phyloP scores from a whole-genome alignment of 192 early-diverging fungal species.

The Ambispora gerdemannii region DNA sequence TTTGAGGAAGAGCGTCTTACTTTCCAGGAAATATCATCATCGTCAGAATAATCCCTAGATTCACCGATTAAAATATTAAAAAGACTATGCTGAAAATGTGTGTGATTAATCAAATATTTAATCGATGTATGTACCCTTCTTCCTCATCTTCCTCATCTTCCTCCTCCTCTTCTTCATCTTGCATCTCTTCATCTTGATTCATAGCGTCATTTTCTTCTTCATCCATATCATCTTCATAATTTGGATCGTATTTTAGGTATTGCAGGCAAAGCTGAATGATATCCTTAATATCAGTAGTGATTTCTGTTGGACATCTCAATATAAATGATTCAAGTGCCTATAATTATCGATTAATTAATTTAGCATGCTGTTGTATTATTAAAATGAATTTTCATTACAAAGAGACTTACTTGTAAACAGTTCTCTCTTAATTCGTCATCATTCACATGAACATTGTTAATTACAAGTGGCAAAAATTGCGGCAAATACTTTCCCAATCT shows the following conservation, averaged over 20 bases:
- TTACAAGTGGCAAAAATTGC: conserved; percentile 58
- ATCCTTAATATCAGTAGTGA: conserved; percentile 56
- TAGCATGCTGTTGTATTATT: too few relatives aligned
- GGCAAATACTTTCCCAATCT: conserved; percentile 66
- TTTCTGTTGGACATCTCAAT: conserved; percentile 72
- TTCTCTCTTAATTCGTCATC: conserved; percentile 82
- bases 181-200: conserved; percentile 57
- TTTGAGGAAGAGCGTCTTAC: conserved; percentile 79
- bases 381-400: too few relatives aligned
- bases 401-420: conserved; percentile 56
- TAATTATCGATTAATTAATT: too few relatives aligned
- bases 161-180: conserved; percentile 62
- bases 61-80: conserved; percentile 33
- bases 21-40: conserved; percentile 92
- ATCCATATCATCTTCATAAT: conserved; percentile 75
- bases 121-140: conserved; percentile 44
- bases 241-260: conserved; percentile 81
- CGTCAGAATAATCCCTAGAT: conserved; percentile 80
- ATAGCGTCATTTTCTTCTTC: conserved; percentile 64
- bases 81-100: neutral
- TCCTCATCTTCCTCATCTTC: conserved; percentile 72
- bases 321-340: conserved; percentile 71
- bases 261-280: conserved; percentile 61
- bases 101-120: neutral
- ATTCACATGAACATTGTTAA: conserved; percentile 54